Conservation (phyloP, 129 eudicot genomes). For the Ambrosia trifida region DNA sequence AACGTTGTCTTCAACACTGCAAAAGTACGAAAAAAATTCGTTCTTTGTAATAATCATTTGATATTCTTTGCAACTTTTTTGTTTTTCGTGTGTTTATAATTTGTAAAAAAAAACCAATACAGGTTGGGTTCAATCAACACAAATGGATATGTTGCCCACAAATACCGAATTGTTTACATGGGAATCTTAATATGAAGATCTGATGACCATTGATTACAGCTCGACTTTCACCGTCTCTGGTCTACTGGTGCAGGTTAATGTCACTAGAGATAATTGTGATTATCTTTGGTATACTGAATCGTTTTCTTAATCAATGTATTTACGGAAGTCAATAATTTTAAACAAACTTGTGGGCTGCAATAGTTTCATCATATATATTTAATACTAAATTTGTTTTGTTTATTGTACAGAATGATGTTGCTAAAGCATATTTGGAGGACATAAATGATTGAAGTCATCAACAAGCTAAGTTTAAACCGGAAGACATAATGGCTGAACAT, state of each 20-base stretch:
- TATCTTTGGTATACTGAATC: constrained; percentile 54
- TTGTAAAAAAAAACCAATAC: background rate
- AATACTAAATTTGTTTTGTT: too few relatives aligned
- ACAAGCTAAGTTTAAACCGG: too few relatives aligned
- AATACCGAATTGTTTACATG: constrained; percentile 46
- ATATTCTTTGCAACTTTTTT: background rate
- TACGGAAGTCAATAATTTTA: too few relatives aligned
- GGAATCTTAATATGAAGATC: constrained; percentile 55
- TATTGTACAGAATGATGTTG: too few relatives aligned
- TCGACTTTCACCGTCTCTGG: constrained; percentile 52
- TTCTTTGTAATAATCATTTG: background rate
- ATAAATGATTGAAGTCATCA: too few relatives aligned
- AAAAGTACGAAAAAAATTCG: constrained; percentile 28
- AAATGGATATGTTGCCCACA: constrained; percentile 51
- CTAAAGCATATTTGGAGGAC: too few relatives aligned
- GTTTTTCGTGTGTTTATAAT: background rate
- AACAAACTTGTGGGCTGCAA: too few relatives aligned
- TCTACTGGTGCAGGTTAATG: constrained; percentile 54
- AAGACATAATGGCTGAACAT: too few relatives aligned
- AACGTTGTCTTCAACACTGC: constrained; percentile 51
- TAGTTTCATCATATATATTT: too few relatives aligned
- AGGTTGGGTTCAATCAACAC: constrained; percentile 61
- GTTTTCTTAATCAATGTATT: too few relatives aligned
- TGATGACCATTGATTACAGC: constrained; percentile 41
- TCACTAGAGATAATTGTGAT: constrained; percentile 60